phyloP scores from a whole-genome alignment of 2,329 filamentous ascomycete genomes.

The Alternaria tenuissima region DNA sequence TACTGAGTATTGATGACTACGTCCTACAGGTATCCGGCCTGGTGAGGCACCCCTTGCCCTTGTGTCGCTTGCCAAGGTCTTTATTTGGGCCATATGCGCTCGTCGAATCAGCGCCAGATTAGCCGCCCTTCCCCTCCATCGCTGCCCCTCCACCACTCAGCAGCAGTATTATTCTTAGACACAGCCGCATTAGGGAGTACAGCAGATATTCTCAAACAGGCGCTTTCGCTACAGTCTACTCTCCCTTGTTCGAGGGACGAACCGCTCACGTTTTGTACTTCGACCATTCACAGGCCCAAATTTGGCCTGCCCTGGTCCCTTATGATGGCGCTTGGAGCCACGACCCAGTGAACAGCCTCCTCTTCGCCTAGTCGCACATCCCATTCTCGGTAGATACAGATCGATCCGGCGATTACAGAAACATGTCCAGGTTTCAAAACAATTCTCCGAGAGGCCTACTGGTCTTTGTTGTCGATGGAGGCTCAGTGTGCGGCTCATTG shows the following conservation, averaged over 20 bases:
- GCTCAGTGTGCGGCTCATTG: conserved; percentile 36
- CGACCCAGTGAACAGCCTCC: conserved; percentile 42
- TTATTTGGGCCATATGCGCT: conserved; percentile 32
- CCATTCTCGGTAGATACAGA: conserved; percentile 36
- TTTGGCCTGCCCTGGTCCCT: conserved; percentile 36
- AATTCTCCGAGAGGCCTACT: conserved; percentile 48
- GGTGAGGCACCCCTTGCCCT: conserved; percentile 22
- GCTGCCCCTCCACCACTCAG: conserved; percentile 30
- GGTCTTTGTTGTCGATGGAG: conserved; percentile 37
- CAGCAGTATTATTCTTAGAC: conserved; percentile 49
- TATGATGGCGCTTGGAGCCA: conserved; percentile 42
- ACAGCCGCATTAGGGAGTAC: conserved; percentile 44
- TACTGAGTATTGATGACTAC: conserved; percentile 41
- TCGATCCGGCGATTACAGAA: conserved; percentile 52
- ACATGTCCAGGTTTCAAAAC: conserved; percentile 50
- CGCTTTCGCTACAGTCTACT: conserved; percentile 41
- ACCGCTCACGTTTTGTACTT: conserved; percentile 32
- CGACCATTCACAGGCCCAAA: conserved; percentile 44
- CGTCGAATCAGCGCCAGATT: conserved; percentile 42
- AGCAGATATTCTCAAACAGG: conserved; percentile 45
- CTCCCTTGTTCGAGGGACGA: conserved; percentile 36
- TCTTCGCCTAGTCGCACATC: conserved; percentile 41
- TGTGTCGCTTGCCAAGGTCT: conserved; percentile 34
- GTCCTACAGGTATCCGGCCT: conserved; percentile 21
- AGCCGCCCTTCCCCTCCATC: conserved; percentile 41